Evolutionary conservation across 768 basidiomycete genomes (phyloP), one percentile per base, ranked within the genome.

Genomic region (Sutorius australiensis): DNA sequence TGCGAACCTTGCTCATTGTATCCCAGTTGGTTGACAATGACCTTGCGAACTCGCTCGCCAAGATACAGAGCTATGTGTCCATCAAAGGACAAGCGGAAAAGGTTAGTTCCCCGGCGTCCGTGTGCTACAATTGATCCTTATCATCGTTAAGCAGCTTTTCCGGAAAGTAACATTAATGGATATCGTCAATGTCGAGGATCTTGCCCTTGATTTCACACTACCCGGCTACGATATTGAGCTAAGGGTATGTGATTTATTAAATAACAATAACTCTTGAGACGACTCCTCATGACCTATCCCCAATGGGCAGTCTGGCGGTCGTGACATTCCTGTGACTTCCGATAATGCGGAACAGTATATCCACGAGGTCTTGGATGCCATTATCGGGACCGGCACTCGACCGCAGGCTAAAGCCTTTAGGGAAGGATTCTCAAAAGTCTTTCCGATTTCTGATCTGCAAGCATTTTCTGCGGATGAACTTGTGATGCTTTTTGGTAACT

Each of bases 191-290:
- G 75, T 98, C 16, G 88, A 91, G 57, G 95, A 98, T 64, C 81
- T 99, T 32, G 84, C 89, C 0, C 80, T 99, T 17, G 97, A 99
- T 72, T 99, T 98, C 70, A 98, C 95, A 8, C 78, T 98, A 16
- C 97, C 97, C 9, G 97, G 97, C 13, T 94, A 95, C 65, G 86
- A 94, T 64, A 89, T 98, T 52, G 92, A 97, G 68, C 79, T 98
- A 28, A 82, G 83, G 67, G 93, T 92, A 66, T 52, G 83, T 69
- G 12, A 34, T 45, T 13, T 33, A 14, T 49, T 12, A 38, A 30
- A n/a, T 16, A 6, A 24, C 34, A 30, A n/a, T 16, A 6, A 24
- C 34, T 32, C n/a, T 13, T 36, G 12, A 34, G 7, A 36, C 19
- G 33, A 2, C 10, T n/a, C 48, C 24, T 53, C 21, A 32, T 53